phyloP scores from a whole-genome alignment of 768 basidiomycete species.

The Phlebiopsis flavidoalba region DNA sequence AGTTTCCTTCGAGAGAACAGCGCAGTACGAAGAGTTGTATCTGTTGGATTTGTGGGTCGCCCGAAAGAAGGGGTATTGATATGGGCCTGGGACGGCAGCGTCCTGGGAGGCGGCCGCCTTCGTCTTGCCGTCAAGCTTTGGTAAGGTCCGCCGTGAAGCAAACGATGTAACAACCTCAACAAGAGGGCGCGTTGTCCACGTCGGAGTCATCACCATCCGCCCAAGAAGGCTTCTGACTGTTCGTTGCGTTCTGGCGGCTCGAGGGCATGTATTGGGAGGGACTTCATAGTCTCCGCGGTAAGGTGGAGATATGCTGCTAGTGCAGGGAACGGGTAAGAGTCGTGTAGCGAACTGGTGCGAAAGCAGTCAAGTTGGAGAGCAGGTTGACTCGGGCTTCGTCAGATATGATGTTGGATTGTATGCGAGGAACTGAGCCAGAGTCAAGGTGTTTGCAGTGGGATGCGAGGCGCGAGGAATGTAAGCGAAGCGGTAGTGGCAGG shows the following conservation, averaged over 20 bases:
- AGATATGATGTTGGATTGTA: slow-evolving; percentile 1
- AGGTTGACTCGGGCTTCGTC: slow-evolving; percentile 48
- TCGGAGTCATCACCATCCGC: slow-evolving; percentile 24
- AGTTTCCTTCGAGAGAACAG: no score
- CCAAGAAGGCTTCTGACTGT: neutral
- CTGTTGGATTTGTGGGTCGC: slow-evolving; percentile 32
- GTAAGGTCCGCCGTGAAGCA: slow-evolving; percentile 24
- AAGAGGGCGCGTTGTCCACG: slow-evolving; percentile 22
- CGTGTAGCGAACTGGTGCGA: slow-evolving; percentile 58
- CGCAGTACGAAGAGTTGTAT: slow-evolving; percentile 23
- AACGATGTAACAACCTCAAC: slow-evolving; percentile 37
- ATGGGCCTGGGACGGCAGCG: slow-evolving; percentile 48
- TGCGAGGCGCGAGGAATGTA: slow-evolving; percentile 53
- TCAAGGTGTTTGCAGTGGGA: slow-evolving; percentile 50
- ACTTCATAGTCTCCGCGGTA: slow-evolving; percentile 44
- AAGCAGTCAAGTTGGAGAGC: slow-evolving; percentile 64
- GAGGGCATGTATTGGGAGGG: slow-evolving; percentile 47
- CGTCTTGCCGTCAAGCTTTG: slow-evolving; percentile 53
- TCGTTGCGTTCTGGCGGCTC: slow-evolving; percentile 34
- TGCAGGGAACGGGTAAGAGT: slow-evolving; percentile 37
- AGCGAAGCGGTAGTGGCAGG: slow-evolving; percentile 57
- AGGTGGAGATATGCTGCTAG: slow-evolving; percentile 52
- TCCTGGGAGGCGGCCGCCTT: slow-evolving; percentile 58
- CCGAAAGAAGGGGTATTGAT: slow-evolving; percentile 48
- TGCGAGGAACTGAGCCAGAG: slow-evolving; percentile 21